Evolutionary conservation across 176 grass and related monocot species (phyloP), one percentile per base, ranked within the genome.

Genomic region (Leersia perrieri): DNA sequence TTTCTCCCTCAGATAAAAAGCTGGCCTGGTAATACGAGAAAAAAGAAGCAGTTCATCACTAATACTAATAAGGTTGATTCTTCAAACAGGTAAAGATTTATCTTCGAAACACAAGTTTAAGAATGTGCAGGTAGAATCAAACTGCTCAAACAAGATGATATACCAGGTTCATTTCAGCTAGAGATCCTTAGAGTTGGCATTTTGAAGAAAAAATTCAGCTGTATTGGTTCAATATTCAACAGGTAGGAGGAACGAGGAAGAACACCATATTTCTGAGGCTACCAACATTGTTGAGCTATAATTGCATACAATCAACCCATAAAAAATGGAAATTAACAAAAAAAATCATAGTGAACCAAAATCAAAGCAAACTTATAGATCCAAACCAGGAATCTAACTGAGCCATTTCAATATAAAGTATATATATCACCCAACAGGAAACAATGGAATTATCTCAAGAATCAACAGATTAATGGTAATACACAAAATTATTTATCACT

Each of bases 1-100:
- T 55, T 80, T 79, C 12, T 16, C 11, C 72, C 34, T 47, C 33
- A 18, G 9, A 31, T 66, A 70, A 4, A 84, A 60, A 30, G 13
- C 7, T 75, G 23, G 14, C 64, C 81, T 80, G 63, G 39, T 28
- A 55, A 65, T 1, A 63, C 9, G 34, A 57, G n/a, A 51, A 70
- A 30, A 23, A 42, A 82, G 57, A 66, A 76, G 70, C 87, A 33
- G 41, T 45, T 85, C 34, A 81, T 41, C 57, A 66, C 14, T 76
- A 22, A 22, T 1, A 27, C 1, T 27, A 27, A 22, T 12, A 29
- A 42, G 9, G 28, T 31, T 31, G 51, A 22, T 55, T 23, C 12
- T 55, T 66, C 3, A 14, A 55, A 71, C 28, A 49, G 28, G 13
- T 12, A 35, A 9, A 58, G n/a, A 11, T 58, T 58, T 58, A 25